These are phyloP conservation scores for Viridothelium virens DNA, from an alignment of 495 filamentous ascomycete genomes.

Conservation along the genomic window DNA sequence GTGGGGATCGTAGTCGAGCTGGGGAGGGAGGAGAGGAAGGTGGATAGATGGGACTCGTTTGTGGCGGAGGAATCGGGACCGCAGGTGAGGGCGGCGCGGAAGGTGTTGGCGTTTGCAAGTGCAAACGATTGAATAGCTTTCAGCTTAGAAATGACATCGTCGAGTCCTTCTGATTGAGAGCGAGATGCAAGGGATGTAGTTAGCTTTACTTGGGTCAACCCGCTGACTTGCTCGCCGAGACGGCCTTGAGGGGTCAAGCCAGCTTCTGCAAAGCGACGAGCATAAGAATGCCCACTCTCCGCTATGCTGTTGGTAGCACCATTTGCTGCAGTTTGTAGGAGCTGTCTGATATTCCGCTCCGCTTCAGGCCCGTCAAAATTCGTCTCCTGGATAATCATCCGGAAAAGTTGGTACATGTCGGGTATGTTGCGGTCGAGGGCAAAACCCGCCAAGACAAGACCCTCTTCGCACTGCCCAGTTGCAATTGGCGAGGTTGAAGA, in stretches of 20 bases:
- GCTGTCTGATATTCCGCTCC: conserved; percentile 70
- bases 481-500: conserved; percentile 65
- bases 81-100: conserved; percentile 84
- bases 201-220: conserved; percentile 82
- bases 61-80: conserved; percentile 55
- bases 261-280: conserved; percentile 72
- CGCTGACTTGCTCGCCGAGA: conserved; percentile 71
- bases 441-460: conserved; percentile 71
- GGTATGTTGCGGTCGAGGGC: conserved; percentile 83
- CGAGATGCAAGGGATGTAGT: conserved; percentile 57
- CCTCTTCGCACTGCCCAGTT: conserved; percentile 63
- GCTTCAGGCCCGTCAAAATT: conserved; percentile 78
- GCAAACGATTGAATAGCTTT: conserved; percentile 78
- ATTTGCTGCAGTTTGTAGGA: conserved; percentile 75
- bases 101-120: conserved; percentile 47
- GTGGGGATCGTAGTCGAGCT: conserved; percentile 37
- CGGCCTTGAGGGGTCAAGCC: conserved; percentile 61
- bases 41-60: conserved; percentile 66
- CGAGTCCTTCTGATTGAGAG: conserved; percentile 46
- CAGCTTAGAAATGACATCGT: conserved; percentile 73
- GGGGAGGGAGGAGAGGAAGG: conserved; percentile 56
- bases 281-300: conserved; percentile 76
- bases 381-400: conserved; percentile 72
- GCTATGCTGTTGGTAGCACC: conserved; percentile 89
- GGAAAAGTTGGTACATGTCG: conserved; percentile 81